Conservation (phyloP, 352 stramenopile genomes). For the Globisporangium abappressorium region DNA sequence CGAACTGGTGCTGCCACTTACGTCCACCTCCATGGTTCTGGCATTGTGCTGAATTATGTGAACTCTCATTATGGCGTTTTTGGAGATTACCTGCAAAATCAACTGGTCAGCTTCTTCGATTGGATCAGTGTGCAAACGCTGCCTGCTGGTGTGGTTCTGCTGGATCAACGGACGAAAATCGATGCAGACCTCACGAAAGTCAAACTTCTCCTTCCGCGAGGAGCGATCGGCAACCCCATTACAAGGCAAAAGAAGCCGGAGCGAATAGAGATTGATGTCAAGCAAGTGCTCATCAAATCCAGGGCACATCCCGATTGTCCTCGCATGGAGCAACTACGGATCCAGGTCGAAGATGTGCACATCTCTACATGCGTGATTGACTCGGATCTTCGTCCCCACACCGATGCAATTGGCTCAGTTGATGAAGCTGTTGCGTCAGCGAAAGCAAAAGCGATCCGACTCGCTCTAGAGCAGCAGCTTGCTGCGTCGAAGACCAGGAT, state of each 20-base stretch:
- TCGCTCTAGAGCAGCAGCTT: conserved; percentile 17
- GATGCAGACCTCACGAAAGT: conserved; percentile 39
- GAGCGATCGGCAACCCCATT: conserved; percentile 38
- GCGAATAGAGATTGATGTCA: conserved; percentile 49
- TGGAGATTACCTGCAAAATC: conserved; percentile 46
- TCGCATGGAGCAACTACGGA: conserved; percentile 46
- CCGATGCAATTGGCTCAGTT: conserved; percentile 32
- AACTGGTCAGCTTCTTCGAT: conserved; percentile 63
- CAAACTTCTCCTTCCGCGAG: conserved; percentile 43
- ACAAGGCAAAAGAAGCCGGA: conserved; percentile 42
- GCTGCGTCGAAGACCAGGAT: conserved; percentile 32
- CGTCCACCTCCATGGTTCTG: conserved; percentile 35
- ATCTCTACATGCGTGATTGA: conserved; percentile 42
- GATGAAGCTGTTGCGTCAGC: conserved; percentile 30
- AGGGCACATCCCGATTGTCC: conserved; percentile 35
- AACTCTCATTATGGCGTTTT: conserved; percentile 44
- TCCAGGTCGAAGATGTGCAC: conserved; percentile 36
- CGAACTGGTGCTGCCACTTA: conserved; percentile 40
- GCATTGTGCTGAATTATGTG: conserved; percentile 62
- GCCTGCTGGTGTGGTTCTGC: conserved; percentile 23
- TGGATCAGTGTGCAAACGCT: conserved; percentile 56
- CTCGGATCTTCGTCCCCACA: conserved; percentile 20
- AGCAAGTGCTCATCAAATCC: conserved; percentile 40
- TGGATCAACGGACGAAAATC: conserved; percentile 56
- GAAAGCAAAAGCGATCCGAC: conserved; percentile 6